These are phyloP conservation scores for Neofusicoccum parvum DNA, from an alignment of 2,329 filamentous ascomycete species.

Conservation along the genomic window DNA sequence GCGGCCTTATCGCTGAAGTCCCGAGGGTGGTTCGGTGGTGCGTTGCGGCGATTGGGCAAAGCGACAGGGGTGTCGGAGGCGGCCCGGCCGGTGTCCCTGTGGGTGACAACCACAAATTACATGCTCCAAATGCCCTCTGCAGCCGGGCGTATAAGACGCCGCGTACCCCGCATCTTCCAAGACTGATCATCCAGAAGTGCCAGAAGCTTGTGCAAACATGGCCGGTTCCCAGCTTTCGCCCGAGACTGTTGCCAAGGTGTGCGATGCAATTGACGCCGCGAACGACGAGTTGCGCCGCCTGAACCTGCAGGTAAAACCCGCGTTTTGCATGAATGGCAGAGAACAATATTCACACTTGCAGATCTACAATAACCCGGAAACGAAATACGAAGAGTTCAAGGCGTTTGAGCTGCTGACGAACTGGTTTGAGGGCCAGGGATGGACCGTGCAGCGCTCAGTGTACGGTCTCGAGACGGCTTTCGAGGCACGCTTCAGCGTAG, in stretches of 20 bases:
- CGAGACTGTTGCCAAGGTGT: not conserved
- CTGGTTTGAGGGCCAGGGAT: constrained; percentile 50
- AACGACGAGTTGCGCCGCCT: constrained; percentile 10
- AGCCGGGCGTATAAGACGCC: not conserved
- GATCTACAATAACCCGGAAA: constrained; percentile 56
- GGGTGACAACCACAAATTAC: constrained; percentile 1
- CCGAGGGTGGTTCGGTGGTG: not conserved
- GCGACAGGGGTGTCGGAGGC: constrained; percentile 1
- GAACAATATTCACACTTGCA: constrained; percentile 12
- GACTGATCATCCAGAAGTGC: not conserved
- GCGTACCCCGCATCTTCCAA: not conserved
- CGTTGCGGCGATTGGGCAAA: not conserved
- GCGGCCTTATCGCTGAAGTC: not conserved
- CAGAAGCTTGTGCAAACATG: not conserved
- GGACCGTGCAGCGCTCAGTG: constrained; percentile 55
- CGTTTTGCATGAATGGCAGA: not conserved
- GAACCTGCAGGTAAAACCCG: not conserved
- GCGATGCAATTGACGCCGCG: constrained; percentile 2
- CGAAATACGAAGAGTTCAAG: constrained; percentile 51
- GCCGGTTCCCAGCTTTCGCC: not conserved
- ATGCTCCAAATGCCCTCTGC: not conserved
- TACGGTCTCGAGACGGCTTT: constrained; percentile 58
- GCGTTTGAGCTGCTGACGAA: constrained; percentile 54
- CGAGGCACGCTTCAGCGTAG: constrained; percentile 47
- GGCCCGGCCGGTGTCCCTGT: constrained; percentile 10